A percentile compares a stretch with the other conserved stretches of the same genome.
Conservation (phyloP, 192 early-diverging fungal genomes). For the Funneliformis mosseae region DNA sequence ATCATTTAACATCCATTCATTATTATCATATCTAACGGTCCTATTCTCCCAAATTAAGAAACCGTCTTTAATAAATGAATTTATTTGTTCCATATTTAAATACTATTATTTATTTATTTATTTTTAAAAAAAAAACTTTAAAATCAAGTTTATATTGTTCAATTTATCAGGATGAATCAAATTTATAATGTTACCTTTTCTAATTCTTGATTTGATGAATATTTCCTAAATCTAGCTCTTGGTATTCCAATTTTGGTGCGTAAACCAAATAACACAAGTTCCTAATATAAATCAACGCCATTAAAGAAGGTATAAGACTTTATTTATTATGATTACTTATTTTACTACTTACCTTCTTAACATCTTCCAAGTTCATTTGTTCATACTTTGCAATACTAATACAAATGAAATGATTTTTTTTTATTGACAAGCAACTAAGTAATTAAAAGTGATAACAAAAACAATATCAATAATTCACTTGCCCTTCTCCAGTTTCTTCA, state of each 20-base stretch:
- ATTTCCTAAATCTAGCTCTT: slow-evolving; percentile 33
- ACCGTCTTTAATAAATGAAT: slow-evolving; percentile 15
- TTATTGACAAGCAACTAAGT: not conserved
- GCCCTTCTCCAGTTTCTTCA: slow-evolving; percentile 51
- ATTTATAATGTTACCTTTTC: slow-evolving; percentile 41
- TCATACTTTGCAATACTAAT: slow-evolving; percentile 25
- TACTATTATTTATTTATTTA: not conserved
- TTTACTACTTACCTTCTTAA: slow-evolving; percentile 33
- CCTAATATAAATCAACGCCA: slow-evolving; percentile 29
- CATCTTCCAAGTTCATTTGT: slow-evolving; percentile 28
- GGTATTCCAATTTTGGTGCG: slow-evolving; percentile 50
- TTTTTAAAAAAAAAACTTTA: not conserved
- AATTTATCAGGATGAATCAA: too few species aligned
- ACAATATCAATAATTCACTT: slow-evolving; percentile 8
- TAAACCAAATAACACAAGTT: slow-evolving; percentile 54
- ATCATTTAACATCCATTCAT: slow-evolving; percentile 16
- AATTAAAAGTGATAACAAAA: not conserved
- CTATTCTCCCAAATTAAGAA: slow-evolving; percentile 34
- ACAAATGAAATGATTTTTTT: not conserved
- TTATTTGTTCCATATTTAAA: slow-evolving; percentile 26
- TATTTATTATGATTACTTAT: slow-evolving; percentile 5
- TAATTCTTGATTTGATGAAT: slow-evolving; percentile 39
- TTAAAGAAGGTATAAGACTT: slow-evolving; percentile 5
- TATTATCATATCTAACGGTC: slow-evolving; percentile 24
- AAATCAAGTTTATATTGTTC: not conserved